A percentile compares a stretch with the other conserved stretches of the same genome.
Evolutionary conservation across 139 green algal genomes (phyloP).

Genomic region (Zygnema cylindricum): DNA sequence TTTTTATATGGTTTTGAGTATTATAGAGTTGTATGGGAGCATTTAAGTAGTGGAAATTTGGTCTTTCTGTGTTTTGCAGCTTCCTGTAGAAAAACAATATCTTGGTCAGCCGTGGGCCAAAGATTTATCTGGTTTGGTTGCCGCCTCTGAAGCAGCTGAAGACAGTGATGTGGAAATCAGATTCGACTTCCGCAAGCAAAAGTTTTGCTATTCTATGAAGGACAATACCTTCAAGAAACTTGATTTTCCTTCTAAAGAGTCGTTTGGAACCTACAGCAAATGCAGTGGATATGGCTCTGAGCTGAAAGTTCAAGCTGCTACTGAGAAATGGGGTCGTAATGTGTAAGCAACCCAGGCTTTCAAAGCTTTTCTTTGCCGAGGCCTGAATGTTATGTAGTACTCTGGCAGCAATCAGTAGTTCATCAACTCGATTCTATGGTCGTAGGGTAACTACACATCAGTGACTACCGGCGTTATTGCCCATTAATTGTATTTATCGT

Average conservation of each 20-base stretch:
- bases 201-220: conserved; percentile 45
- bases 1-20: too few relatives aligned
- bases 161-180: conserved; percentile 44
- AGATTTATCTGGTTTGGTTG: neutral
- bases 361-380: neutral
- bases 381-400: neutral
- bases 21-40: too few relatives aligned
- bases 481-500: conserved; percentile 11
- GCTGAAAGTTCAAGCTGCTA: conserved; percentile 49
- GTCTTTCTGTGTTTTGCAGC: conserved; percentile 23
- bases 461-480: neutral
- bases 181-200: conserved; percentile 61
- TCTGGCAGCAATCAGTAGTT: too few relatives aligned
- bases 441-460: too few relatives aligned
- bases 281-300: conserved; percentile 55
- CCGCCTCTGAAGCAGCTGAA: neutral
- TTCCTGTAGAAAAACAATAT: conserved; percentile 22
- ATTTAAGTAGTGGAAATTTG: too few relatives aligned
- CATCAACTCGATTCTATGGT: too few relatives aligned
- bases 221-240: conserved; percentile 54
- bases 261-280: conserved; percentile 40
- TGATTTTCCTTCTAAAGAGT: conserved; percentile 48
- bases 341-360: conserved; percentile 20
- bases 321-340: conserved; percentile 56
- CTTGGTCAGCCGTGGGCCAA: conserved; percentile 9